Percentiles rank a stretch among this genome's conserved stretches.
Evolutionary conservation across 1,284 basidiomycete genomes (phyloP).

Genomic region (Fomitopsis betulina): DNA sequence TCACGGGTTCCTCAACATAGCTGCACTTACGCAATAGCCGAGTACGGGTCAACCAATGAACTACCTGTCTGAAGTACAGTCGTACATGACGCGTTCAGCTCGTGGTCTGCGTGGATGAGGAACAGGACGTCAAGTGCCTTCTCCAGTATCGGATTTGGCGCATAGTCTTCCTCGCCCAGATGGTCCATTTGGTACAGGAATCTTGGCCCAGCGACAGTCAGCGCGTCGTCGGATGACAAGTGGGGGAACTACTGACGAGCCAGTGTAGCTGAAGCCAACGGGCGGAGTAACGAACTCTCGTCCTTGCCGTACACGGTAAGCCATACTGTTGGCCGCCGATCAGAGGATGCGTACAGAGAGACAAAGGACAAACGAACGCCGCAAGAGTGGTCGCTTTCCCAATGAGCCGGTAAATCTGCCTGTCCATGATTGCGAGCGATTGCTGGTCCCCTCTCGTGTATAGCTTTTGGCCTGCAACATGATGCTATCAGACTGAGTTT

Average conservation of each 20-base stretch:
- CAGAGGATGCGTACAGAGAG: not conserved
- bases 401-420: slow-evolving; percentile 83
- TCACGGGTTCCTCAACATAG: not conserved
- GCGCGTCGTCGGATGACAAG: not conserved
- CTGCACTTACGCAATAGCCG: slow-evolving; percentile 64
- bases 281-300: slow-evolving; percentile 85
- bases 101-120: slow-evolving; percentile 85
- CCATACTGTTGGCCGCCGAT: slow-evolving; percentile 51
- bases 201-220: slow-evolving; percentile 28
- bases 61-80: slow-evolving; percentile 84
- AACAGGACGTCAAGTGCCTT: slow-evolving; percentile 84
- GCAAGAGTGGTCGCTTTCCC: slow-evolving; percentile 86
- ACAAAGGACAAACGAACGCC: slow-evolving; percentile 47
- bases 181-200: slow-evolving; percentile 89
- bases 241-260: slow-evolving; percentile 49
- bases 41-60: slow-evolving; percentile 84
- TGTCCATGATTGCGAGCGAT: slow-evolving; percentile 78
- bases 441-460: slow-evolving; percentile 65
- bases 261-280: slow-evolving; percentile 76
- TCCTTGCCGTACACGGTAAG: slow-evolving; percentile 84
- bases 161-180: slow-evolving; percentile 67
- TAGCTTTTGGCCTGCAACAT: slow-evolving; percentile 62
- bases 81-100: slow-evolving; percentile 80
- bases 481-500: not conserved
- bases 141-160: slow-evolving; percentile 76